phyloP scores from a whole-genome alignment of 192 early-diverging fungal species.

The Phlyctochytrium arcticum region DNA sequence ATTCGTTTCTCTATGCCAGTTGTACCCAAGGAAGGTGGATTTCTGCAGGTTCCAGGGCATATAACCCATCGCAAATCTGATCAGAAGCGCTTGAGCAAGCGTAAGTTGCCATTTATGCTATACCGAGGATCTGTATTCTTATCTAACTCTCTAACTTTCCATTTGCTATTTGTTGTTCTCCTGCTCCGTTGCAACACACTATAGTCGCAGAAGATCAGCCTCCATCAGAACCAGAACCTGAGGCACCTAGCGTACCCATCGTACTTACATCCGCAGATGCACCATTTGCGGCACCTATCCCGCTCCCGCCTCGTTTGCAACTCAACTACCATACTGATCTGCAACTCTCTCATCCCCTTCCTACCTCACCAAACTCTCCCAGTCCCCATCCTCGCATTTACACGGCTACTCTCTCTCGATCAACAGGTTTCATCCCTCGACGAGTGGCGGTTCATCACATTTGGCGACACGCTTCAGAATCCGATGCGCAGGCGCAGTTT shows the following conservation, averaged over 20 bases:
- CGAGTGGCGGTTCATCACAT: constrained; percentile 21
- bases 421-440: constrained; percentile 23
- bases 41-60: too few species aligned
- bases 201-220: neutral
- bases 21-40: too few species aligned
- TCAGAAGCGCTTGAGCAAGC: too few species aligned
- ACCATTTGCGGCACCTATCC: neutral
- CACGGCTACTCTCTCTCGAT: constrained; percentile 14
- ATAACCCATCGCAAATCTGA: too few species aligned
- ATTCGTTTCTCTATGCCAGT: constrained; percentile 14
- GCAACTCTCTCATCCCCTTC: constrained; percentile 13
- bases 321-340: constrained; percentile 25
- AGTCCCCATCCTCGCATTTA: constrained; percentile 19
- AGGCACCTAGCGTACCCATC: neutral
- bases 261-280: neutral
- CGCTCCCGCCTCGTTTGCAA: constrained; percentile 14
- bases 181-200: neutral
- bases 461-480: constrained; percentile 14
- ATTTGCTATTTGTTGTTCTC: neutral
- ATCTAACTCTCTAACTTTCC: neutral
- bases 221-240: neutral
- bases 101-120: neutral
- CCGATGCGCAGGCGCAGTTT: neutral
- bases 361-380: too few species aligned
- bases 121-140: neutral